Evolutionary conservation across 768 basidiomycete genomes (phyloP), one percentile per base, ranked within the genome.

Genomic region (Rossbeevera mucosa): DNA sequence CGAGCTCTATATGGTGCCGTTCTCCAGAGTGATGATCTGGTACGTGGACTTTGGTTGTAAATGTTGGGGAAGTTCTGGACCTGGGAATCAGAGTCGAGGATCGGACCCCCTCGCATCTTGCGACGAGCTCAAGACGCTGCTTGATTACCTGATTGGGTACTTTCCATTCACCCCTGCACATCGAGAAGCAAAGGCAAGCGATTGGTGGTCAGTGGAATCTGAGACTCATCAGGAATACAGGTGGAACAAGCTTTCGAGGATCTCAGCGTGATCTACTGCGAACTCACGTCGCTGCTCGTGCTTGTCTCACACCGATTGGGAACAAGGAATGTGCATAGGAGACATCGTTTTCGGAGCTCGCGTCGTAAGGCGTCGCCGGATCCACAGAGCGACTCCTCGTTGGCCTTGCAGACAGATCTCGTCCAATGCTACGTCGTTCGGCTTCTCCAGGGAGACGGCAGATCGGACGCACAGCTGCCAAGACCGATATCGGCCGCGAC

Each of bases 191-290:
- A 85, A 85, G 77, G 88, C 52, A 29, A 50, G 50, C 16, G 24
- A 7, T 29, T 28, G 46, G 6, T 46, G 24, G 47, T 31, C 36
- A 24, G 5, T 42, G 36, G 5, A 38, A 40, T 21, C 8, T 20
- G 47, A 41, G 30, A 52, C 48, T 57, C 31, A 58, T 36, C 46
- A n/a, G 22, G 46, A 46, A 44, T 36, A 28, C 58, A 90, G 89
- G 61, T 78, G 47, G 86, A 86, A 60, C 80, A 84, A 64, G 72
- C 74, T 7, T 79, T 84, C 51, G 82, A 91, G 63, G 77, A 83
- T 54, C 75, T 92, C 48, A 90, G 87, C 61, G 71, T 93, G 48
- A 78, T 81, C 41, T 91, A 84, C 67, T 91, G 89, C 69, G 85
- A 91, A 65, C 74, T 94, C 9, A 78, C 76, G 6, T 87, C 89